Base-by-base conservation (phyloP, 2,329 filamentous ascomycete species). In the Arthroderma uncinatum region DNA sequence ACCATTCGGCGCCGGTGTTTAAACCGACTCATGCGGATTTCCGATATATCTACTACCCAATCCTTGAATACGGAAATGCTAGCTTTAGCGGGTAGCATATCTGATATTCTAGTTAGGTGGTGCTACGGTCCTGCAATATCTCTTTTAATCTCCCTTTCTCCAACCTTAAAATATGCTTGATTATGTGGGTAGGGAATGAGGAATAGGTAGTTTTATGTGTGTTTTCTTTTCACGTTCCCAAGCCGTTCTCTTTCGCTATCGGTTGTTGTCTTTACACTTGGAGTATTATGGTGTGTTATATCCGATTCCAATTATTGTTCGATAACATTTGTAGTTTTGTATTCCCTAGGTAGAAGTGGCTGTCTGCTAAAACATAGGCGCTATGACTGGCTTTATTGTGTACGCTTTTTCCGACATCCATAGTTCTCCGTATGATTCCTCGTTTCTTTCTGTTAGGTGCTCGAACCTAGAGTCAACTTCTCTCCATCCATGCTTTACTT, bases 401-500 rank as follows among this genome's bases (percentile, higher is more conserved):
- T 48, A 48, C 19, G 39, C 39, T 42, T 42, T 19, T 23, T 30
- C 4, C n/a, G 44, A 23, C 14, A 5, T 23, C 10, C 23, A 30
- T n/a, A 28, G 14, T 16, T 10, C 44, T 14, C 44, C 44, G 14
- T 48, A 30, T 3, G 28, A 21, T 2, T 30, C 44, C 14, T 28
- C 21, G 21, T 21, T 14, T 12, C 25, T 23, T 9, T 48, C 44
- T 10, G 9, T 16, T n/a, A 48, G 44, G 39, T 57, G 54, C 48
- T 56, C 23, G 9, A 40, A 37, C 19, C 58, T 42, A 28, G 42
- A 40, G 36, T 52, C 47, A 36, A 55, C 19, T 42, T 59, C 21
- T 23, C 56, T 34, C 44, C 61, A 60, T 2, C 76, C 76, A 64
- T 79, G 76, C 60, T 78, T 78, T 47, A 69, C 59, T 54, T 72